Evolutionary conservation across 2,329 filamentous ascomycete genomes (phyloP).

Genomic region (Acrocalymma vagum): DNA sequence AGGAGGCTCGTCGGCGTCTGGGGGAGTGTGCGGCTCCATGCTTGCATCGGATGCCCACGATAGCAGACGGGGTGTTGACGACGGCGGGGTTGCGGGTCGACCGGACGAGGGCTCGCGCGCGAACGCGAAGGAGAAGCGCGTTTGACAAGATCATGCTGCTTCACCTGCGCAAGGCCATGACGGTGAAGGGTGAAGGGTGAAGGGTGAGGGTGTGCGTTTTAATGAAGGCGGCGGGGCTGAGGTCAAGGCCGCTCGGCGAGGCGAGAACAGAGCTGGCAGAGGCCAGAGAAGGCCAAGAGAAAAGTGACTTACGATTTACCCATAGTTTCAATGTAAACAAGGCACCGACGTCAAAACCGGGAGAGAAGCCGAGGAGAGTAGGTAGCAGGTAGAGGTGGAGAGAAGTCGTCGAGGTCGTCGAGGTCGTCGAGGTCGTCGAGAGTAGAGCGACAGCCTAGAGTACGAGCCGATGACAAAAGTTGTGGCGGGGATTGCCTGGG

Average conservation of each 20-base stretch:
- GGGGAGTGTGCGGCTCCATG: slow-evolving; percentile 15
- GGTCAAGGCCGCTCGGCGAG: background rate
- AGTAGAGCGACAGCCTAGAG: slow-evolving; percentile 21
- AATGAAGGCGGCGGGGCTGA: background rate
- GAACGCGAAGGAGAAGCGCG: background rate
- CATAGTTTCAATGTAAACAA: slow-evolving; percentile 32
- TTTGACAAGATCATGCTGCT: too few relatives aligned
- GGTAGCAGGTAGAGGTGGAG: slow-evolving; percentile 10
- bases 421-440: slow-evolving; percentile 19
- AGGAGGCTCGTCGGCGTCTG: slow-evolving; percentile 7
- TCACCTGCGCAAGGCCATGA: too few relatives aligned
- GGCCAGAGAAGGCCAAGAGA: slow-evolving; percentile 22
- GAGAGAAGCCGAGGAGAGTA: slow-evolving; percentile 12
- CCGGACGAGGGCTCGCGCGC: slow-evolving; percentile 3
- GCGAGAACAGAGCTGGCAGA: background rate
- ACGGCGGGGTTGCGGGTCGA: slow-evolving; percentile 6
- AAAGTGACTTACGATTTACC: slow-evolving; percentile 51
- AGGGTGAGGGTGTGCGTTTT: slow-evolving; percentile 31
- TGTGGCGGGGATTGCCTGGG: slow-evolving; percentile 24
- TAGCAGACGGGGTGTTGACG: slow-evolving; percentile 11
- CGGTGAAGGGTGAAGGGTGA: slow-evolving; percentile 22
- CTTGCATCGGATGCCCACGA: slow-evolving; percentile 12
- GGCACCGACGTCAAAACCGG: slow-evolving; percentile 1
- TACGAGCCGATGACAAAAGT: too few relatives aligned
- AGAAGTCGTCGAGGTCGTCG: slow-evolving; percentile 22